Conservation (phyloP, 257 asterid genomes). For the Eustoma russellianum region DNA sequence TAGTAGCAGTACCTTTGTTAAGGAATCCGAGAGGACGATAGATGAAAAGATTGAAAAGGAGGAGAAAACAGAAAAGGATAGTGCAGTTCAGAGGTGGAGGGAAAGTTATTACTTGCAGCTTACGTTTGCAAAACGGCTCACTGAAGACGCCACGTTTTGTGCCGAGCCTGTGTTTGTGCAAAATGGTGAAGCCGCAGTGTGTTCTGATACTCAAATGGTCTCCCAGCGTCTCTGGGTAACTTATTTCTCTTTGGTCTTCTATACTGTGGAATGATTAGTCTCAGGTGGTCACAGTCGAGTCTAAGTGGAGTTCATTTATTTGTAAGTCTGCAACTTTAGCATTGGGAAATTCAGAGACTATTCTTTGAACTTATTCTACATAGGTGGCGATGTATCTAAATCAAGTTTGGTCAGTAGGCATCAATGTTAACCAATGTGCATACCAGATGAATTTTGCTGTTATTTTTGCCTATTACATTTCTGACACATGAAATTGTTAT, state of each 20-base stretch:
- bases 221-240: conserved; percentile 82
- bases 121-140: conserved; percentile 55
- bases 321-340: no score
- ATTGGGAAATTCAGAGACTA: no score
- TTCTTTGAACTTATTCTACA: no score
- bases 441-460: no score
- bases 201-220: conserved; percentile 48
- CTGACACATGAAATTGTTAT: background rate
- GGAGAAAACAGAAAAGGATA: conserved; percentile 14
- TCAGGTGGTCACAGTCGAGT: no score
- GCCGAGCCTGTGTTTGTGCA: conserved; percentile 33
- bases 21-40: conserved; percentile 30
- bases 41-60: conserved; percentile 24
- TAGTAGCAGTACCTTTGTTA: conserved; percentile 24
- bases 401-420: no score
- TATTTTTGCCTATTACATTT: no score
- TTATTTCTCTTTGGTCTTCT: background rate
- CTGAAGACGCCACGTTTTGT: conserved; percentile 51
- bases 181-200: conserved; percentile 31
- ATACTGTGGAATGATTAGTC: no score
- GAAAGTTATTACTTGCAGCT: conserved; percentile 70
- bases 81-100: conserved; percentile 33
- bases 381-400: no score
- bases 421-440: no score
- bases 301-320: no score